Evolutionary conservation across 257 asterid species (phyloP).

Genomic region (Euphrasia confusa): DNA sequence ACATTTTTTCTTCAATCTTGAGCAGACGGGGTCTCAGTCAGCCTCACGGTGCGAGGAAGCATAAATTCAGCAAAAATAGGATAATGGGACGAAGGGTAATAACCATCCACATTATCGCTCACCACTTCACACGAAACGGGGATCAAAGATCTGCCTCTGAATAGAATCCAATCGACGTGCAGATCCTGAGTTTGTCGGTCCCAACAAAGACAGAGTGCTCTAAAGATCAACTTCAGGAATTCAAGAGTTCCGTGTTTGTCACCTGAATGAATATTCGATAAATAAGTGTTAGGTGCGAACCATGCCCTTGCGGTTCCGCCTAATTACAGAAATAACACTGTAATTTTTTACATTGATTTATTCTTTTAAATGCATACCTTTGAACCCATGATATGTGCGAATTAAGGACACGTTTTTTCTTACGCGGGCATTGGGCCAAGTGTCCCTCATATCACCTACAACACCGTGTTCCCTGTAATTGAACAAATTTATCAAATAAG

Average conservation of each 20-base stretch:
- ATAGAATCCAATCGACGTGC: constrained; percentile 93
- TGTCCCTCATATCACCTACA: constrained; percentile 96
- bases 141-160: constrained; percentile 74
- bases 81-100: constrained; percentile 83
- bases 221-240: constrained; percentile 69
- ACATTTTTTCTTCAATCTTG: constrained; percentile 33
- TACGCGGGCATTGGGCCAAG: constrained; percentile 97
- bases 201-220: constrained; percentile 99
- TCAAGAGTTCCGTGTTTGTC: constrained; percentile 86
- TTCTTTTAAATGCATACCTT: constrained; percentile 42
- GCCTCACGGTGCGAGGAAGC: constrained; percentile 85
- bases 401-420: constrained; percentile 80
- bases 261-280: constrained; percentile 34
- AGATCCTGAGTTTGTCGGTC: constrained; percentile 98
- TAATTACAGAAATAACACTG: too few species aligned
- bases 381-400: constrained; percentile 90
- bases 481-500: constrained; percentile 8
- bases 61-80: constrained; percentile 80
- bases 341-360: too few species aligned
- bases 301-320: too few species aligned
- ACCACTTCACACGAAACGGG: constrained; percentile 91
- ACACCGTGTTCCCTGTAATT: constrained; percentile 86
- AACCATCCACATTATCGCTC: constrained; percentile 85
- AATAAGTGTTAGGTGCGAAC: too few species aligned
- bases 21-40: constrained; percentile 46